phyloP scores from a whole-genome alignment of 2,329 filamentous ascomycete species.

The Ramichloridium luteum region DNA sequence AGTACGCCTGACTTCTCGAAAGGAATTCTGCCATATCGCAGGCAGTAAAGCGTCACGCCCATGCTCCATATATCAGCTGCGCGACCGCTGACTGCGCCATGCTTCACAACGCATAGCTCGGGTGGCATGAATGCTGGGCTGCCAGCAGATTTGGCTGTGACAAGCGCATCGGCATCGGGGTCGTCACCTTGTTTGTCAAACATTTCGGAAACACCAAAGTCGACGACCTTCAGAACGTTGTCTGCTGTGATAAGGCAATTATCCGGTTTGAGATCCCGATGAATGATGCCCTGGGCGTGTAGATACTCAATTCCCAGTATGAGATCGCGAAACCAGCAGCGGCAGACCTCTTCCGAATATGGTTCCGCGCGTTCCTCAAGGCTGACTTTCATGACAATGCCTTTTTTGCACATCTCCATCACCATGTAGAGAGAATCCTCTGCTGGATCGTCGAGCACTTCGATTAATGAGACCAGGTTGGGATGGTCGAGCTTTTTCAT shows the following conservation, averaged over 20 bases:
- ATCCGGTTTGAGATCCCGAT: constrained; percentile 95
- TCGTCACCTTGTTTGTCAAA: constrained; percentile 70
- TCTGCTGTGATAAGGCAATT: constrained; percentile 84
- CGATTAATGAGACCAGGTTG: constrained; percentile 84
- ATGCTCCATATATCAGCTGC: constrained; percentile 98
- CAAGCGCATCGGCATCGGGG: constrained; percentile 44
- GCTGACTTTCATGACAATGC: constrained; percentile 90
- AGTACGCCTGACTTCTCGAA: constrained; percentile 70
- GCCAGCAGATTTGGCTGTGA: constrained; percentile 81
- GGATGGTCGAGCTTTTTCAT: constrained; percentile 98
- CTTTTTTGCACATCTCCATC: constrained; percentile 97
- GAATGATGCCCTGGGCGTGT: constrained; percentile 86
- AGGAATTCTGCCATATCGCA: constrained; percentile 77
- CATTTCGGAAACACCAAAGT: constrained; percentile 99
- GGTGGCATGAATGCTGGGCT: constrained; percentile 91
- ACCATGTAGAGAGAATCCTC: constrained; percentile 98
- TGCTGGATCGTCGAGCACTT: constrained; percentile 88
- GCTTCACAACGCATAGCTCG: constrained; percentile 75
- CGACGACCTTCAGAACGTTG: constrained; percentile 90
- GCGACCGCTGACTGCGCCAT: constrained; percentile 76
- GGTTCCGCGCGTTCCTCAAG: constrained; percentile 72
- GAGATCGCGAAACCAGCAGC: constrained; percentile 88
- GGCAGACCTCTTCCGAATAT: constrained; percentile 69
- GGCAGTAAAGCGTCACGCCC: constrained; percentile 87
- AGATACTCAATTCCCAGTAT: constrained; percentile 92